Base-by-base conservation (phyloP, 108 stramenopile species). In the Skeletonema tropicum region DNA sequence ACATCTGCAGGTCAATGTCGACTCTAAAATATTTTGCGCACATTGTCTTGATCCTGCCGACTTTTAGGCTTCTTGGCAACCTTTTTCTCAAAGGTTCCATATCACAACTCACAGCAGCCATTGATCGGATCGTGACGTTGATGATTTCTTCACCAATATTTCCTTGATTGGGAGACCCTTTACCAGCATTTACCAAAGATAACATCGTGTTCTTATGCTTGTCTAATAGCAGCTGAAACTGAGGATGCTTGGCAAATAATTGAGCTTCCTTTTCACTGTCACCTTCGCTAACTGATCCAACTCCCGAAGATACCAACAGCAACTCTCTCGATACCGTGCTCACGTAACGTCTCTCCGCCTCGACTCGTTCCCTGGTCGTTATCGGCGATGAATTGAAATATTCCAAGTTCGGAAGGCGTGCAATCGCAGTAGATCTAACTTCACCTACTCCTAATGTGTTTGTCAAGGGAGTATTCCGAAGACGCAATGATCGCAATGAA, bases 291-390 rank as follows among this genome's bases (percentile, higher is more conserved):
- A 29, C 39, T 19, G 55, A 31, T 31, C 26, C 52, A 29, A 63
- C 46, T 17, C 63, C 82, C 13, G 82, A 83, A 14, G 82, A 83
- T 42, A 69, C 64, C 33, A 83, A 60, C 19, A 83, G 60, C 63
- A 87, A 62, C 66, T 91, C 90, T 64, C 81, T 71, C 3, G 83
- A 82, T n/a, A 91, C 82, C 46, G 67, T 62, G 61, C 87, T 88
- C 64, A 90, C 86, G 80, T 94, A 97, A 36, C 89, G 78, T 48
- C 89, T 83, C 67, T 94, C 96, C 29, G 96, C 92, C 48, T 94
- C 93, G 21, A 59, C n/a, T 25, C 93, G 80, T 76, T 97, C 94
- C 38, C 85, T 66, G 15, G 70, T 55, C 0, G 90, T 66, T 46
- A 97, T 80, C 46, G 80, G 66, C 0, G 88, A 91, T 26, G 83